Base-by-base conservation (phyloP, 176 grass and related monocot genomes). In the Alopecurus myosuroides region DNA sequence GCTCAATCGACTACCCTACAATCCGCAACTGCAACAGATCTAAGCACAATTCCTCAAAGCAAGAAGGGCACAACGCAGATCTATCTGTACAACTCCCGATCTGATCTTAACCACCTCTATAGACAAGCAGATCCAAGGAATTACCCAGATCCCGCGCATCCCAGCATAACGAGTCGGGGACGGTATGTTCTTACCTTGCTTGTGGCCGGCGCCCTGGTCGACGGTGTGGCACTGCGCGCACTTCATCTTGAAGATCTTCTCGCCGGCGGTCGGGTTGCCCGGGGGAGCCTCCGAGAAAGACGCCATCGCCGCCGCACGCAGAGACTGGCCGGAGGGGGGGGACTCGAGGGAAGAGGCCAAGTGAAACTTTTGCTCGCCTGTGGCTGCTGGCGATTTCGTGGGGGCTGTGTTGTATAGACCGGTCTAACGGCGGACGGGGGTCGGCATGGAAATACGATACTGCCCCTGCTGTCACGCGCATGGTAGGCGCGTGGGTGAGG, bases 181-280 rank as follows among this genome's bases (percentile, higher is more conserved):
- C n/a, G 26, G 46, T 17, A 5, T 60, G 9, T 62, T 2, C 4
- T 74, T 31, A 97, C 94, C 94, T 97, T 97, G 91, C 75, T 97
- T 94, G 89, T 94, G 94, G 48, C 91, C 91, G 78, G 94, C 92
- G 81, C 94, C 94, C 30, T 90, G 86, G 0, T 94, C 92, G 75
- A 97, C 94, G 85, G 94, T 97, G 82, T 97, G 94, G 89, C 94
- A 97, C 92, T 97, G 94, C 30, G 92, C 94, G 80, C 94, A 97
- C 89, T 94, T 97, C 26, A 92, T 97, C 91, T 90, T 97, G 82
- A 97, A 97, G 85, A 97, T 97, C 91, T 97, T 97, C 79, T 90
- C 94, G 9, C 94, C 94, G 1, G 89, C 79, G 34, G 81, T 82
- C 1, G 94, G 53, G 79, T 97, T 88, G 4, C 91, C 91, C 17